Evolutionary conservation across 768 basidiomycete genomes (phyloP), one percentile per base, ranked within the genome.

Genomic region (Amanita exitialis): DNA sequence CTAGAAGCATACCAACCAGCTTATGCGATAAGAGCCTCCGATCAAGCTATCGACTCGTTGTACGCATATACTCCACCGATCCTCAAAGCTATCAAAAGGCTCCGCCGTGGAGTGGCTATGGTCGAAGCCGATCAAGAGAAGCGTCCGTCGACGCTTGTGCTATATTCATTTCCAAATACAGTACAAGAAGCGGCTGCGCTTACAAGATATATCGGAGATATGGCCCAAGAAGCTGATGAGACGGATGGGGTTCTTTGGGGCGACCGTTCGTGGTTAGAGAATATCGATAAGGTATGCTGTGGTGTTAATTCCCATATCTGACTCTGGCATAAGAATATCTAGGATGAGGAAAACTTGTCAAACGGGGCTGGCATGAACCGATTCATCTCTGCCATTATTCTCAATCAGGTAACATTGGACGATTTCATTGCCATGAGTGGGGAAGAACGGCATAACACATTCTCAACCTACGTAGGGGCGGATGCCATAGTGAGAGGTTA

Each of bases 1-100:
- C 77, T 90, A 48, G 85, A 86, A 57, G 83, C 77, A 3, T 87
- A 81, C 55, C 78, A 81, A 4, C 69, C 71, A 13, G 67, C 71
- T 3, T 58, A 59, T 50, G 70, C 72, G 25, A 54, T 25, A 53
- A 39, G 35, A 48, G 45, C 6, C 41, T 18, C 21, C 45, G 25
- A 43, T 23, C 35, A 47, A 37, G 39, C 51, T 37, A 6, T 44
- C 10, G 46, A 57, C 55, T 10, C 63, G 56, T 2, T 72, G 30
- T 70, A 72, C 48, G 76, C 80, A 0, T 87, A 82, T 58, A 77
- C 83, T 0, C 78, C 79, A 2, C 82, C 84, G 0, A 74, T 85
- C 35, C 57, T 86, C 51, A 88, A 83, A 56, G 80, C 84, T 0
- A 66, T 90, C 57, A 81, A 77, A 63, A 84, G 77, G 60, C 73